Conservation (phyloP, 257 asterid species). For the Ehretia macrophylla region DNA sequence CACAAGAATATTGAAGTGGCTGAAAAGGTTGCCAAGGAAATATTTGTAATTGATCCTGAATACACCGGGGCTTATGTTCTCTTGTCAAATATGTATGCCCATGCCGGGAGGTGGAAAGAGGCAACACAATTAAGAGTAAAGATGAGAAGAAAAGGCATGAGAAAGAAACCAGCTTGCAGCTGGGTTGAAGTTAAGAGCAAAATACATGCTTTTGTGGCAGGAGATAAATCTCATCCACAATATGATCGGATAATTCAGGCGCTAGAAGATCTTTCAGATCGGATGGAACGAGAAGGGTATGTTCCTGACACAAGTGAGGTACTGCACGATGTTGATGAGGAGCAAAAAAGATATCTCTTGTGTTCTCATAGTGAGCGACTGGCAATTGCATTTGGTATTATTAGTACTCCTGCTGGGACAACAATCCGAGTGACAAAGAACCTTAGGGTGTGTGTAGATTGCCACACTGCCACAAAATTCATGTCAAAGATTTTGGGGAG, state of each 20-base stretch:
- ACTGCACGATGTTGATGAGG: constrained; percentile 63
- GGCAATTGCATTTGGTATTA: constrained; percentile 54
- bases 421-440: constrained; percentile 59
- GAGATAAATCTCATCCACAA: constrained; percentile 63
- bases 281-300: constrained; percentile 49
- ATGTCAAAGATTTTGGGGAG: constrained; percentile 50
- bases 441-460: constrained; percentile 62
- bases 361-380: constrained; percentile 53
- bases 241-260: constrained; percentile 38
- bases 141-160: constrained; percentile 61
- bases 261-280: constrained; percentile 44
- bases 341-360: constrained; percentile 40
- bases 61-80: constrained; percentile 50
- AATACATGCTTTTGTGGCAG: constrained; percentile 65
- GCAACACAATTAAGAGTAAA: constrained; percentile 53
- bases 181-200: constrained; percentile 72
- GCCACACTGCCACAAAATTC: constrained; percentile 56
- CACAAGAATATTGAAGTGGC: constrained; percentile 80
- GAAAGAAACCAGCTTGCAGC: constrained; percentile 67
- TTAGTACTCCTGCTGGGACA: constrained; percentile 51
- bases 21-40: constrained; percentile 64
- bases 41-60: constrained; percentile 51
- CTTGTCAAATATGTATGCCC: constrained; percentile 63
- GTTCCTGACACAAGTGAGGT: constrained; percentile 46
- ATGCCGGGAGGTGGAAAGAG: constrained; percentile 74